Evolutionary conservation across 306 rosid genomes (phyloP).

Genomic region (Cyclanthera cordifolia): DNA sequence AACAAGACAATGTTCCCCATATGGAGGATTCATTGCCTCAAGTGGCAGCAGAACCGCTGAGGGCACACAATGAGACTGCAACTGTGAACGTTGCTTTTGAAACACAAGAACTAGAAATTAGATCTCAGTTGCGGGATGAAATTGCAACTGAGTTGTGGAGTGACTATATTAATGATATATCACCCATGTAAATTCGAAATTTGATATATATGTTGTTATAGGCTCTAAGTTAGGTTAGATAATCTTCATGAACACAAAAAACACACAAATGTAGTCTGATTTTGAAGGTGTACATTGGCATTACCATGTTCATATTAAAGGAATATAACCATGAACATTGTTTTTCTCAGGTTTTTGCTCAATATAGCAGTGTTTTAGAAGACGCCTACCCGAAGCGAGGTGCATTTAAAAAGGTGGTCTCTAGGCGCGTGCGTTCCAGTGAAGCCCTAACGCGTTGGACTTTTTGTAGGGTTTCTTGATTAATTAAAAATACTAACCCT

Average conservation of each 20-base stretch:
- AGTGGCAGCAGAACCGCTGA: constrained; percentile 27
- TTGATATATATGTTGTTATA: constrained; percentile 10
- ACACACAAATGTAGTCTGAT: constrained; percentile 13
- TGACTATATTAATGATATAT: constrained; percentile 40
- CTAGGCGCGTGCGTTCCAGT: no score
- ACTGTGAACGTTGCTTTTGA: constrained; percentile 30
- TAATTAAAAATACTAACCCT: no score
- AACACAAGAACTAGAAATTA: constrained; percentile 33
- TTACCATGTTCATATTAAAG: constrained; percentile 29
- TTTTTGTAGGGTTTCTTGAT: no score
- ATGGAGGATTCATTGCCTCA: constrained; percentile 39
- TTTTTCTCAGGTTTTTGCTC: not conserved
- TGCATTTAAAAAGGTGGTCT: no score
- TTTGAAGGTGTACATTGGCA: constrained; percentile 27
- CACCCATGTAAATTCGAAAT: constrained; percentile 39
- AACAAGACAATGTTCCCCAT: constrained; percentile 27
- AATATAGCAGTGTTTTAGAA: no score
- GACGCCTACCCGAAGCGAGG: not conserved
- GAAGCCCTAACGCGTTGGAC: no score
- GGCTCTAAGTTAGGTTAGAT: constrained; percentile 26
- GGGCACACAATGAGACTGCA: constrained; percentile 21
- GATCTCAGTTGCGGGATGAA: constrained; percentile 42
- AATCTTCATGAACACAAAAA: constrained; percentile 15
- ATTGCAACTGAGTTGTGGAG: constrained; percentile 70
- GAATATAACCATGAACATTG: constrained; percentile 17